Base-by-base conservation (phyloP, 495 filamentous ascomycete species). In the Lindgomyces ingoldianus region DNA sequence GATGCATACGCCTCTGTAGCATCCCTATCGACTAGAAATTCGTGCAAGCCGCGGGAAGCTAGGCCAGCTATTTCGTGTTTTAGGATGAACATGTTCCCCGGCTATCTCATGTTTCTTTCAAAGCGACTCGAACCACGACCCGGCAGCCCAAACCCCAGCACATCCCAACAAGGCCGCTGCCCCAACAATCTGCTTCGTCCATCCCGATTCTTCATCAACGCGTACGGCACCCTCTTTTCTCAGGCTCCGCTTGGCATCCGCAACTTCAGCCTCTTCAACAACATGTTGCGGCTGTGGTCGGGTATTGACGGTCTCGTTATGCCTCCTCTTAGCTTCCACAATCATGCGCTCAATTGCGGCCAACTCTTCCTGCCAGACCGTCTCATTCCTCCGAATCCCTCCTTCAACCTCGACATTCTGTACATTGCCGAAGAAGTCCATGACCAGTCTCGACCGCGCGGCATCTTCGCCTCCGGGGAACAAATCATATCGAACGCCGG, bases 361-460 rank as follows among this genome's bases (percentile, higher is more conserved):
- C 10, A 73, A 62, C 27, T 73, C 70, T 22, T 65, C 70, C 48
- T 60, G 45, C 70, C 70, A 73, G 18, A 52, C 30, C 29, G 68
- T 71, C 41, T 62, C 68, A 41, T 70, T 71, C 46, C 39, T 57
- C 12, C 36, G 22, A 16, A 3, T 36, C 3, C 47, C 69, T 10
- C 54, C 81, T 52, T 95, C 92, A 2, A 97, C 84, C 77, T 98
- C 93, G 14, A 98, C 92, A 64, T 91, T 94, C 74, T 98, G 94
- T 4, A 97, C 92, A 74, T 98, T 98, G 1, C 94, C 94, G 71
- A 98, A 98, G 78, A 98, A 98, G 75, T 98, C 94, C 66, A 95
- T 95, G 48, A 98, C 83, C 24, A 86, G 80, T 48, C 93, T 85
- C 55, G 88, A 82, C 25, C 92, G 83, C 1, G 84, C 89, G 22